phyloP scores from a whole-genome alignment of 495 filamentous ascomycete species.

The Tuber calosporum region DNA sequence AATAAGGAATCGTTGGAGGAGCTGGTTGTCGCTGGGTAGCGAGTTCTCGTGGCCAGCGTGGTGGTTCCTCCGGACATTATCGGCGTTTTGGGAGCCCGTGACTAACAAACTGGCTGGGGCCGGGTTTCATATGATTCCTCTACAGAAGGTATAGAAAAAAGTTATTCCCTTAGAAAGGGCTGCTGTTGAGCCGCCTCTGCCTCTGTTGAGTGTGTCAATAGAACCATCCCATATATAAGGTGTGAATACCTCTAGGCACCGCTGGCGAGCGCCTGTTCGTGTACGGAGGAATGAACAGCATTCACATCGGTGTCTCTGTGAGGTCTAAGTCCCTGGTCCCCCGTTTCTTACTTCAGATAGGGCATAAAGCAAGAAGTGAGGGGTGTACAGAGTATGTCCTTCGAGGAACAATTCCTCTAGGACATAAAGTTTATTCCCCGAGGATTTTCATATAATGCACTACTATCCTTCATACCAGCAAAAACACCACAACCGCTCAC shows the following conservation, averaged over 20 bases:
- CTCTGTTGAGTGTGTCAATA: background rate
- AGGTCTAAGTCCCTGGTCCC: background rate
- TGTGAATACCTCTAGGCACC: background rate
- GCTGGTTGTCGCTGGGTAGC: background rate
- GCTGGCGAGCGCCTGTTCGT: background rate
- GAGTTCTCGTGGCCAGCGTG: background rate
- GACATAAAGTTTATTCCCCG: background rate
- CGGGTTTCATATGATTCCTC: background rate
- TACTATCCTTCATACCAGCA: background rate
- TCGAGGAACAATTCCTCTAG: background rate
- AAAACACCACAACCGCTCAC: background rate
- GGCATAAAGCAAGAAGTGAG: background rate
- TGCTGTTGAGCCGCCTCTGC: background rate
- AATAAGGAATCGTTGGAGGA: conserved; percentile 9
- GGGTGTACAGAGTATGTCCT: background rate
- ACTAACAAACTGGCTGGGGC: background rate
- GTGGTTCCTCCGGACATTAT: background rate
- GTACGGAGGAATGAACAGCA: background rate
- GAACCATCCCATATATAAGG: background rate
- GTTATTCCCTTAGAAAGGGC: background rate
- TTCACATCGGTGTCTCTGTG: background rate
- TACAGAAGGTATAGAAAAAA: background rate
- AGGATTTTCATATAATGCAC: background rate
- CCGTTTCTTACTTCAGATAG: background rate
- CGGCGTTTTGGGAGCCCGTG: background rate